Percentiles rank a stretch among this genome's conserved stretches.
Evolutionary conservation across 352 stramenopile genomes (phyloP).

Genomic region (Phytopythium oedochilum): DNA sequence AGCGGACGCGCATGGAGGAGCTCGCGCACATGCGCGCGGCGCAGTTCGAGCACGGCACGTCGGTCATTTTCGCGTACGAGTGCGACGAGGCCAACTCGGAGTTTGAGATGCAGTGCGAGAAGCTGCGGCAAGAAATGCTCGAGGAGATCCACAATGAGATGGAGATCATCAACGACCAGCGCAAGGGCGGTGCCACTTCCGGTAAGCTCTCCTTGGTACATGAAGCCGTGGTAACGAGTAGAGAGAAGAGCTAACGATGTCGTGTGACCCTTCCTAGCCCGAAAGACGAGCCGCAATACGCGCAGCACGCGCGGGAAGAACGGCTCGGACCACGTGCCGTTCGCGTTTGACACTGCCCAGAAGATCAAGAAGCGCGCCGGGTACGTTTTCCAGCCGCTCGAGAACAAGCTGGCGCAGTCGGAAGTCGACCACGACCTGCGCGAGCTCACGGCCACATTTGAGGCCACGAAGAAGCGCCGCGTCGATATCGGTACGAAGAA

Average conservation of each 20-base stretch:
- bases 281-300: conserved; percentile 71
- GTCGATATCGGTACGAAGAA: conserved; percentile 33
- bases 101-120: conserved; percentile 71
- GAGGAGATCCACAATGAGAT: conserved; percentile 86
- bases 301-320: conserved; percentile 63
- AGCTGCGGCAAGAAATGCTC: conserved; percentile 79
- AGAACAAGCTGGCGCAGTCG: conserved; percentile 64
- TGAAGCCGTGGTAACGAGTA: too few relatives aligned
- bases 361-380: conserved; percentile 70
- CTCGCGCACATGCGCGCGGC: conserved; percentile 37
- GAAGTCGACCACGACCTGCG: conserved; percentile 72
- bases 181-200: conserved; percentile 43
- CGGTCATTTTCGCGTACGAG: conserved; percentile 78
- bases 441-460: conserved; percentile 44
- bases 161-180: conserved; percentile 75
- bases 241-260: neutral
- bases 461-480: conserved; percentile 64
- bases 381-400: conserved; percentile 63
- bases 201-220: conserved; percentile 8
- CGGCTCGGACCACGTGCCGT: conserved; percentile 19
- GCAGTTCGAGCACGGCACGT: conserved; percentile 54
- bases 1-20: conserved; percentile 41
- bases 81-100: conserved; percentile 76
- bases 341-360: conserved; percentile 46
- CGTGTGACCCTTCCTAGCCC: conserved; percentile 16